These are phyloP conservation scores for Fusarium sp. DNA, from an alignment of 2,329 filamentous ascomycete species.

Conservation along the genomic window DNA sequence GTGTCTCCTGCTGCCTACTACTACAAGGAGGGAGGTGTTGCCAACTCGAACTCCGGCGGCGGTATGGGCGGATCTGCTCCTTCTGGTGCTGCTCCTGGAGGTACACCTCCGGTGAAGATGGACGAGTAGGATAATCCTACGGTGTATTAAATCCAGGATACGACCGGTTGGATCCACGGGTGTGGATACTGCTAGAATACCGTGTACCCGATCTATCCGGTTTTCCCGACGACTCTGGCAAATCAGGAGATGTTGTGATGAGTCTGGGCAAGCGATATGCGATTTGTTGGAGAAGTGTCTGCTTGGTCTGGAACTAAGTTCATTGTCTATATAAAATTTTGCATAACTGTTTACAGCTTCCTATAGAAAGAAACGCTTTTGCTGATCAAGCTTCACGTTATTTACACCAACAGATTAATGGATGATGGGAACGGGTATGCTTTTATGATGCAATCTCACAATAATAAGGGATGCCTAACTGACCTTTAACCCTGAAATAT, in stretches of 20 bases:
- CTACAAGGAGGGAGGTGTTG: constrained; percentile 37
- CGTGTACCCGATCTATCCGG: not conserved
- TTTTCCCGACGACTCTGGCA: not conserved
- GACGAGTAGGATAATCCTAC: not conserved
- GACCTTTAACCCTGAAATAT: not conserved
- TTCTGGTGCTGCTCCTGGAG: constrained; percentile 4
- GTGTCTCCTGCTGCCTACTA: constrained; percentile 30
- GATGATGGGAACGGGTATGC: not conserved
- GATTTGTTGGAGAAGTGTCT: not conserved
- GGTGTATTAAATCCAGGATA: not conserved
- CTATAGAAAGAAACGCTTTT: not conserved
- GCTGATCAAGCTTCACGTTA: not conserved
- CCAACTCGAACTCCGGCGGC: constrained; percentile 30
- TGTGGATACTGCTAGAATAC: not conserved
- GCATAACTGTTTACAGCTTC: not conserved
- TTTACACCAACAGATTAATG: not conserved
- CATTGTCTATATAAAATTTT: not conserved
- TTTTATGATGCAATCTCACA: not conserved
- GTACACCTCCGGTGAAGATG: not conserved
- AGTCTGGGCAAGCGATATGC: not conserved
- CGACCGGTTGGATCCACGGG: not conserved
- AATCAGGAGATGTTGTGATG: not conserved
- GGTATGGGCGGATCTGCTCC: constrained; percentile 12
- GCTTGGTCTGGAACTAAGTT: not conserved
- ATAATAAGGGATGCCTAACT: too few relatives aligned